A percentile compares a stretch with the other conserved stretches of the same genome.
These are phyloP conservation scores for Recurvomyces mirabilis DNA, from an alignment of 495 filamentous ascomycete genomes.

Conservation along the genomic window DNA sequence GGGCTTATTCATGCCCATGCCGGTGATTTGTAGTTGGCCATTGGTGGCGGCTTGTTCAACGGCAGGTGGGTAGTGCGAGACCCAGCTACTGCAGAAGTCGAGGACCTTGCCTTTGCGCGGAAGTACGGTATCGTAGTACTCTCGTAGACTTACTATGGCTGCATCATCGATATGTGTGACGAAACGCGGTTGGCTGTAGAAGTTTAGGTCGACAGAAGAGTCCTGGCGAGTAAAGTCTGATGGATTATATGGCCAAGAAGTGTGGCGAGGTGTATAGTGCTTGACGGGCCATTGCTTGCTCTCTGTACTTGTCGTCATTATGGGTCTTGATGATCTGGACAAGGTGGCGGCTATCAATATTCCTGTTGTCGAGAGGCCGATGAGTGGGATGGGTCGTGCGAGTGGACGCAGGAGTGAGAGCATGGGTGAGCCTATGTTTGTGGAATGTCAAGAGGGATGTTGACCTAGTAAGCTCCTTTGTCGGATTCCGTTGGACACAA, in stretches of 20 bases:
- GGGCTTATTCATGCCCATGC: conserved; percentile 32
- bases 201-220: conserved; percentile 27
- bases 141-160: conserved; percentile 30
- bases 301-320: neutral
- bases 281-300: conserved; percentile 19
- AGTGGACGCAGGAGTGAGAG: conserved; percentile 5
- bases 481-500: no score
- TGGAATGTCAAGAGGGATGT: neutral
- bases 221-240: conserved; percentile 31
- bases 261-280: conserved; percentile 21
- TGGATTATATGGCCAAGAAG: conserved; percentile 28
- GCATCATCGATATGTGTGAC: conserved; percentile 40
- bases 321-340: neutral
- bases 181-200: conserved; percentile 36
- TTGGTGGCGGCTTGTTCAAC: conserved; percentile 31
- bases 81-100: conserved; percentile 38
- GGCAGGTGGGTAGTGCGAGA: conserved; percentile 30
- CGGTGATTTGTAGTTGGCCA: conserved; percentile 43
- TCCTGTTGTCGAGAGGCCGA: conserved; percentile 2
- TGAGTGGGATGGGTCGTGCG: conserved; percentile 3
- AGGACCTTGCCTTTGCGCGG: conserved; percentile 29
- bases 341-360: conserved; percentile 2
- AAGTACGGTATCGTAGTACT: conserved; percentile 30
- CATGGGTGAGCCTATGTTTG: conserved; percentile 1
- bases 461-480: no score